Base-by-base conservation (phyloP, 2,329 filamentous ascomycete genomes). In the Cytospora schulzeri region DNA sequence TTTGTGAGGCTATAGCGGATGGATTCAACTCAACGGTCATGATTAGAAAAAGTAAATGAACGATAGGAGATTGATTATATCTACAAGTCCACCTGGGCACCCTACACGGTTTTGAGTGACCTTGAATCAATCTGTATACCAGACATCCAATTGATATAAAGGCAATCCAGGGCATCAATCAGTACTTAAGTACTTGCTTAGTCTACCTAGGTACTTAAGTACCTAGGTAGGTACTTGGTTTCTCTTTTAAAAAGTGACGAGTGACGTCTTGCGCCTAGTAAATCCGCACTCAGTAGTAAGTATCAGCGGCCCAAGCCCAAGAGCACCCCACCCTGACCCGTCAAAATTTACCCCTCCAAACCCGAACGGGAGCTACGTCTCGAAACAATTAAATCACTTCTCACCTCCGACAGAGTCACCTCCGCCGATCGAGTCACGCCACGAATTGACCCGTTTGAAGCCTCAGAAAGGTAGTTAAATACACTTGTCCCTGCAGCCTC, bases 321-420 rank as follows among this genome's bases (percentile, higher is more conserved):
- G 22, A 58, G 24, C 57, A 65, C 63, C 63, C 63, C 63, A 65
- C 63, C 59, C 58, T 41, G 33, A 55, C 52, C 45, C 59, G 22
- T 62, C 35, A 65, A 65, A 62, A 65, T 62, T 48, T 65, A 65
- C 63, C 63, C 63, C 63, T 62, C 59, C 35, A 41, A 57, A 58
- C 41, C 41, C 45, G n/a, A 24, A 22, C 45, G 45, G 45, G n/a
- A 24, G 45, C 45, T 48, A n/a, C 22, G 33, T 33, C 48, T 52
- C 33, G 35, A 41, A 28, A 26, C 29, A 31, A 62, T 41, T 35
- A 48, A 48, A 48, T 60, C 56, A 29, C 38, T 11, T 48, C 35
- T n/a, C 53, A 28, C 24, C 35, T 24, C 33, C 26, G 51, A 29
- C 31, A 54, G 33, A 63, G 38, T 35, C 48, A 57, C 55, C 59